phyloP scores from a whole-genome alignment of 345 rosid species.

The Sapria himalayana region DNA sequence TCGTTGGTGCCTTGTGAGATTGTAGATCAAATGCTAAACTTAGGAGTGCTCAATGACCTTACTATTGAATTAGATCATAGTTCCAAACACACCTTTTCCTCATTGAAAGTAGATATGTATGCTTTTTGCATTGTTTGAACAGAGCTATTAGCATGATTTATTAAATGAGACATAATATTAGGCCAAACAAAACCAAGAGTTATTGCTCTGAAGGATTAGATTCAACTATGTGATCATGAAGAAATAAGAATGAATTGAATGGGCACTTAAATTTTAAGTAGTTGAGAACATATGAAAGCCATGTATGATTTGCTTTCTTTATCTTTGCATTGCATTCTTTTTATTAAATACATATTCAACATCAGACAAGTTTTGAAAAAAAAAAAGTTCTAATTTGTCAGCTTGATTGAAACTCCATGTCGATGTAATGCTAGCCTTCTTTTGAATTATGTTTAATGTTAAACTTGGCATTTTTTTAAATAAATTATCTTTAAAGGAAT shows the following conservation, averaged over 20 bases:
- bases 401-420: constrained; percentile 50
- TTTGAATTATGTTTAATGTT: too few relatives aligned
- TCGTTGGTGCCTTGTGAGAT: constrained; percentile 65
- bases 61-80: constrained; percentile 65
- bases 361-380: constrained; percentile 67
- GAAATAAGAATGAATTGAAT: constrained; percentile 80
- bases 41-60: constrained; percentile 82
- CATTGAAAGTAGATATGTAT: constrained; percentile 64
- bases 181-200: constrained; percentile 96
- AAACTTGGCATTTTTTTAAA: too few relatives aligned
- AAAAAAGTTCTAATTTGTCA: constrained; percentile 38
- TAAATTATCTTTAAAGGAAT: too few relatives aligned
- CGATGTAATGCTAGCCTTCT: too few relatives aligned
- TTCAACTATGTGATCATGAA: constrained; percentile 60
- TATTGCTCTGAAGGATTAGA: constrained; percentile 78
- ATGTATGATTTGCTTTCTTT: constrained; percentile 78
- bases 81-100: constrained; percentile 41
- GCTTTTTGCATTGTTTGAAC: constrained; percentile 69
- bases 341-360: constrained; percentile 79
- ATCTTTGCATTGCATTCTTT: constrained; percentile 63
- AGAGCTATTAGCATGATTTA: constrained; percentile 74
- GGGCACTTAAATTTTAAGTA: constrained; percentile 73
- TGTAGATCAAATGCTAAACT: constrained; percentile 65
- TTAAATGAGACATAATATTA: constrained; percentile 81
- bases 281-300: constrained; percentile 41